Evolutionary conservation across 768 basidiomycete species (phyloP), one percentile per base, ranked within the genome.

Genomic region (Aureoboletus auriporus): DNA sequence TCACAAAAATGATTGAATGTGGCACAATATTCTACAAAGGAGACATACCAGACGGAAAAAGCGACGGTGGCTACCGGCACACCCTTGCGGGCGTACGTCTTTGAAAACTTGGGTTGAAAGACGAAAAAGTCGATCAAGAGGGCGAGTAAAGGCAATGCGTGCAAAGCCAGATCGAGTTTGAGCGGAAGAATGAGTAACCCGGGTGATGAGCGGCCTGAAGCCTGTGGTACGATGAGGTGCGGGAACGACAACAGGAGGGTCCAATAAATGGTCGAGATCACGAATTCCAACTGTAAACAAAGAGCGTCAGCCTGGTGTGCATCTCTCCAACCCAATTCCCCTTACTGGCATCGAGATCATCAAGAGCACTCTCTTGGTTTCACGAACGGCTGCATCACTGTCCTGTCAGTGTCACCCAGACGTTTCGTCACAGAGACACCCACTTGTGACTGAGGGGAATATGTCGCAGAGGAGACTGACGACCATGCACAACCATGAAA

Each of bases 1-100:
- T 67, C 53, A 88, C 84, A 89, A 3, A 59, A 61, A 6, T 78
- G 79, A 51, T 88, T 89, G 62, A 70, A 74, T 7, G 59, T 66
- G 0, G 82, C 82, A 52, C 81, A 84, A 53, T 79, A 77, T 56
- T 93, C 90, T 2, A 81, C 79, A 75, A 85, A 89, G 9, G 61
- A 64, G 0, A 69, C 68, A 54, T 93, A 93, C 69, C 77, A 75
- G 12, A 69, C 20, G 8, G 71, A 60, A 37, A 69, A 71, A 0
- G 62, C 35, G 42, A 57, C 14, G 29, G 56, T 16, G 12, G 31
- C 43, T 1, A 27, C 38, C 0, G 67, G 67, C 0, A 63, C 56
- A 3, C 37, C 51, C 33, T 31, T 59, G 29, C 23, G 46, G 13
- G 37, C 47, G 7, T 59, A 42, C 1, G 5, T 29, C n/a, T 47